Evolutionary conservation across 352 stramenopile species (phyloP), one percentile per base, ranked within the genome.

Genomic region (Salisapilia sapeloensis): DNA sequence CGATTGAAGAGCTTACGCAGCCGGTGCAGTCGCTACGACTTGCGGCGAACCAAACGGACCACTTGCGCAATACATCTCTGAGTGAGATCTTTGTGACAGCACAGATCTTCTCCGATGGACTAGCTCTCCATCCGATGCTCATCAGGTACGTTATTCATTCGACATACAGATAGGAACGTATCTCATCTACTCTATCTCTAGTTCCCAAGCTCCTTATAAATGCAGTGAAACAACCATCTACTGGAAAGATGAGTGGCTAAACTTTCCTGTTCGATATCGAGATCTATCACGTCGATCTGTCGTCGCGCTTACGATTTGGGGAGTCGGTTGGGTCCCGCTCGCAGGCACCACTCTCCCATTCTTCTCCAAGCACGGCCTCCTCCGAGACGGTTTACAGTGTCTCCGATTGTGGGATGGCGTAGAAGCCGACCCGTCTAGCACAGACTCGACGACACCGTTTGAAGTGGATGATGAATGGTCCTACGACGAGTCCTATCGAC

Each of bases 191-290:
- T 22, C 21, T 34, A 6, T 12, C 10, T 20, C 11, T 20, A 75
- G 72, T 45, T 84, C 75, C 26, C 87, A 85, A 36, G 63, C 55
- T 7, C 75, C 71, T 24, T 84, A 65, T 35, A 86, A 91, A 48
- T 81, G 64, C 56, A 87, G 67, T 42, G 76, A 85, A 42, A 84
- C 75, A 29, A 86, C 53, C 21, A 80, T 87, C 28, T 78, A 86
- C 46, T 91, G 75, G 75, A n/a, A n/a, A n/a, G 82, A 81, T 46
- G 70, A 91, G 42, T 92, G 78, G 78, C 60, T 92, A 12, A 71
- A 62, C 17, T 84, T 89, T 35, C 78, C 78, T 2, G 60, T 92
- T 27, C 64, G 65, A 12, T 92, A 91, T 40, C 63, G 74, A 13
- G 81, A 94, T 24, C 53, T 94, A 13, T 83, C 76, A 24, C 69